phyloP scores from a whole-genome alignment of 2,329 filamentous ascomycete species.

The Trichoderma atrobrunneum region DNA sequence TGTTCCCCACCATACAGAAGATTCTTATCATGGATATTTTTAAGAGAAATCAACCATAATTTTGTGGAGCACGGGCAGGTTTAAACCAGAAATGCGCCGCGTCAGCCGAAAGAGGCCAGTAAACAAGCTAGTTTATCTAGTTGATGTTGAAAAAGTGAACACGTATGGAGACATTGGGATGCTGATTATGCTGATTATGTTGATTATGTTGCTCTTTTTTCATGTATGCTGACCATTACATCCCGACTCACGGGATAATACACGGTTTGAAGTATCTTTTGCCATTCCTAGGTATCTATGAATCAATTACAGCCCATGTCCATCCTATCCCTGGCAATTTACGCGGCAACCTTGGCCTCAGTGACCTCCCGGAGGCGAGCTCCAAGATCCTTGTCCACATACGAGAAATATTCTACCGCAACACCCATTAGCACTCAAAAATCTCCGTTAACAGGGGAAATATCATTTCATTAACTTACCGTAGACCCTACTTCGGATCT shows the following conservation, averaged over 20 bases:
- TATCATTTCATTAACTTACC: not conserved
- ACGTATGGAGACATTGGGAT: not conserved
- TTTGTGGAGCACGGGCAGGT: not conserved
- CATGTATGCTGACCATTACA: not conserved
- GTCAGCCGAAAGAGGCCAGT: not conserved
- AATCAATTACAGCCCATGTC: not conserved
- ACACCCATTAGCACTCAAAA: not conserved
- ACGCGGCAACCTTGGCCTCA: constrained; percentile 6
- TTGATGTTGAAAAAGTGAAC: not conserved
- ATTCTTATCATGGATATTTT: not conserved
- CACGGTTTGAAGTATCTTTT: not conserved
- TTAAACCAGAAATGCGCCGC: not conserved
- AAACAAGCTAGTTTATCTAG: not conserved
- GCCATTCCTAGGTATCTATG: not conserved
- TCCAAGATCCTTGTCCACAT: constrained; percentile 6
- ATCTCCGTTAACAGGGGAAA: not conserved
- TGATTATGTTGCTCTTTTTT: not conserved
- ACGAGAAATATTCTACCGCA: constrained; percentile 1
- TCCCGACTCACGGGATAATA: not conserved
- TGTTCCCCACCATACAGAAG: not conserved
- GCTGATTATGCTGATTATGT: not conserved
- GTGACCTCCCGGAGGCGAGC: not conserved
- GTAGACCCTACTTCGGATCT: constrained; percentile 10
- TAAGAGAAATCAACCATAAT: not conserved
- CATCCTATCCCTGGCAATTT: not conserved